Percentiles rank a stretch among this genome's conserved stretches.
phyloP scores from a whole-genome alignment of 1,139 yeast species.

The Wickerhamomyces sp. region DNA sequence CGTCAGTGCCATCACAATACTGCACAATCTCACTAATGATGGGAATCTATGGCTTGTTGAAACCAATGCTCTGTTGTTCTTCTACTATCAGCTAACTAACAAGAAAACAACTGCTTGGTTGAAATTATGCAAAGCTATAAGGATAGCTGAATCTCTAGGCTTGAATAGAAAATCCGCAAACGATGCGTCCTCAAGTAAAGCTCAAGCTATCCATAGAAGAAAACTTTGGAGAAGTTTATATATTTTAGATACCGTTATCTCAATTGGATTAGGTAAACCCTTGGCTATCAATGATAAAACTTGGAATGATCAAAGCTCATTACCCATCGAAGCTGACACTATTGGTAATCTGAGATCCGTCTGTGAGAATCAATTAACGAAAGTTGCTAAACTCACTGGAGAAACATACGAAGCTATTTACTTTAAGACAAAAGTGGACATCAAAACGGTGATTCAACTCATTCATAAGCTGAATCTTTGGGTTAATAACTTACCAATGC shows the following conservation, averaged over 20 bases:
- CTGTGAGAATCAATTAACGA: conserved; percentile 16
- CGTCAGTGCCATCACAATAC: conserved; percentile 30
- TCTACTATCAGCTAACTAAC: conserved; percentile 34
- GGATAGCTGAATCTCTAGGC: conserved; percentile 30
- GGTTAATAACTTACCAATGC: conserved; percentile 21
- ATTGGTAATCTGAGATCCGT: conserved; percentile 15
- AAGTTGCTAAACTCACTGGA: conserved; percentile 26
- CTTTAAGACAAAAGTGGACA: conserved; percentile 31
- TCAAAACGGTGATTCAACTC: conserved; percentile 30
- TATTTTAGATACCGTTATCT: conserved; percentile 35
- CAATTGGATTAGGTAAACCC: conserved; percentile 37
- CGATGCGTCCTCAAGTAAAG: conserved; percentile 23
- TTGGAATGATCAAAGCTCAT: conserved; percentile 32
- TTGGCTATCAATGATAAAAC: conserved; percentile 33
- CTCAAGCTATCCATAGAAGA: conserved; percentile 28
- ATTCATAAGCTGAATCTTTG: conserved; percentile 34
- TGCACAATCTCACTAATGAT: conserved; percentile 30
- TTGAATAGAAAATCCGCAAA: conserved; percentile 29
- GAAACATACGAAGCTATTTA: conserved; percentile 33
- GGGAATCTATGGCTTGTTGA: conserved; percentile 38
- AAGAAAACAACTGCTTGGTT: conserved; percentile 38
- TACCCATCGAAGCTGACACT: conserved; percentile 13
- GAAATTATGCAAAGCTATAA: conserved; percentile 26
- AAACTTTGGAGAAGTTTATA: conserved; percentile 37
- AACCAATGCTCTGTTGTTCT: conserved; percentile 32